These are phyloP conservation scores for Gentiana macrophylla DNA, from an alignment of 257 asterid species.

Conservation along the genomic window DNA sequence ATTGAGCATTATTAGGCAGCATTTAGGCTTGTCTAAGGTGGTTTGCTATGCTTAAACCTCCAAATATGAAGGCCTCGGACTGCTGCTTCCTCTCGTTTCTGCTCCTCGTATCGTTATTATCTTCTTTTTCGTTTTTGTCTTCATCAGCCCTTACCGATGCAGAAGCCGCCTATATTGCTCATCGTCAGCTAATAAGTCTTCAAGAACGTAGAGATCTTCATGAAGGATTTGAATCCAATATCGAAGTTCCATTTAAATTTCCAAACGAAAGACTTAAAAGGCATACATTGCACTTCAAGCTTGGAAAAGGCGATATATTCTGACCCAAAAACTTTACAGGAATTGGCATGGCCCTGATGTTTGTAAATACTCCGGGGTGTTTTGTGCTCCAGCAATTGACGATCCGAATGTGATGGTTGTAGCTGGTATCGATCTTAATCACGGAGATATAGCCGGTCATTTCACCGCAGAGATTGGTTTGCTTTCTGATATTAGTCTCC, in stretches of 20 bases:
- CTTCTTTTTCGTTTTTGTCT: conserved; percentile 16
- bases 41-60: conserved; percentile 32
- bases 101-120: neutral
- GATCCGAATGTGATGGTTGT: conserved; percentile 44
- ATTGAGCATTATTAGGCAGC: conserved; percentile 28
- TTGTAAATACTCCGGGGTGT: conserved; percentile 53
- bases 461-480: conserved; percentile 62
- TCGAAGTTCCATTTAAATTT: neutral
- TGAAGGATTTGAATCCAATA: conserved; percentile 1
- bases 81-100: conserved; percentile 27
- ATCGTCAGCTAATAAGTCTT: conserved; percentile 15
- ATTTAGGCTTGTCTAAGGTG: conserved; percentile 44
- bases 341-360: conserved; percentile 69
- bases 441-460: conserved; percentile 75
- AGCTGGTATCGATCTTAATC: conserved; percentile 72
- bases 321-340: conserved; percentile 55
- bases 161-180: conserved; percentile 15
- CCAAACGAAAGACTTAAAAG: conserved; percentile 36
- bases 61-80: conserved; percentile 34
- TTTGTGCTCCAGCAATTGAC: conserved; percentile 49
- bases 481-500: conserved; percentile 46
- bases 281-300: conserved; percentile 62
- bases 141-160: conserved; percentile 15
- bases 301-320: conserved; percentile 61
- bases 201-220: conserved; percentile 10